Evolutionary conservation across 306 rosid species (phyloP), one percentile per base, ranked within the genome.

Genomic region (Pterocarpus macrocarpus): DNA sequence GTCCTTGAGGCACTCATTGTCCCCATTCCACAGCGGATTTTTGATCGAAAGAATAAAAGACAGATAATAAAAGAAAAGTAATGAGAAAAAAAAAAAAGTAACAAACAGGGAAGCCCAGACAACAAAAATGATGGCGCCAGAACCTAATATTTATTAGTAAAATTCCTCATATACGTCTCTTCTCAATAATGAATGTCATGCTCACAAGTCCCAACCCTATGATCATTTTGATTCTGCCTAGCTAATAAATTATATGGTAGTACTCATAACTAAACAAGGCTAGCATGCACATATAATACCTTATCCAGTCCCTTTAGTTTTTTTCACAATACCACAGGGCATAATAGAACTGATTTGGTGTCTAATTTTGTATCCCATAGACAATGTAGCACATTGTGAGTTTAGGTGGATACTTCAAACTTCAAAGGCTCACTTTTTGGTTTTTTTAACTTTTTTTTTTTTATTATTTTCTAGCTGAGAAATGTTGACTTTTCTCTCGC

Each of bases 1-100:
- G 85, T 90, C 88, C 85, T 82, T 85, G 50, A 43, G 77, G 68
- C 73, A 84, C 87, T 87, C 88, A 74, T 76, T 86, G 88, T 85
- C 88, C 88, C 90, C 86, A 76, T 86, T 73, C 71, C 71, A 84
- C 79, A 80, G 58, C 78, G 34, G 36, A 8, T 39, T 76, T 64
- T 30, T 55, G 30, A n/a, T 5, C 4, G 8, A 68, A 66, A 56
- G 75, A 85, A 83, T 70, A 63, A 38, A 80, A 74, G 82, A 71
- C 13, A 39, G 33, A 83, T 79, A 72, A 83, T 63, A 83, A 81
- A 76, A 71, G 64, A 85, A 76, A 81, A 76, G 64, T 79, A 41
- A 2, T 1, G 5, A 44, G 13, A 1, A 49, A 70, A 68, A 39
- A 69, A 68, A 55, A 65, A 83, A 82, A 75, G 81, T 76, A 75